Conservation (phyloP, 495 filamentous ascomycete genomes). For the Cairneyella variabilis region DNA sequence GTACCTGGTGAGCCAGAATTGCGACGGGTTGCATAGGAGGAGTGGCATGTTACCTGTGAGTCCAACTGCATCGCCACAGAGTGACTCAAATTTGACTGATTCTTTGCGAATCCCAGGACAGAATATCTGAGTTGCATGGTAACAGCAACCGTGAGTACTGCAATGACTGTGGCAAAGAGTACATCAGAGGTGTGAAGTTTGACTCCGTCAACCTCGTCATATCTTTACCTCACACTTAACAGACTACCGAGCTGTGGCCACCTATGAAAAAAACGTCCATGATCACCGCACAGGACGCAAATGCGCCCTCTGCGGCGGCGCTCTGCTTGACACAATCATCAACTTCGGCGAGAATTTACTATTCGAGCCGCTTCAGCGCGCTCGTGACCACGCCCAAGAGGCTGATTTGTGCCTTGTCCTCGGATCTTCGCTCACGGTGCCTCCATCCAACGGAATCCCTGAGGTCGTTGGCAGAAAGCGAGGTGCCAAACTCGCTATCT, state of each 20-base stretch:
- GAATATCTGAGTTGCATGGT: conserved; percentile 41
- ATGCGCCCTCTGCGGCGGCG: conserved; percentile 32
- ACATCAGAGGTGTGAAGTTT: conserved; percentile 33
- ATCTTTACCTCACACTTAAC: background rate
- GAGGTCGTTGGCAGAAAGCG: conserved; percentile 30
- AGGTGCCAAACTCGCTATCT: conserved; percentile 34
- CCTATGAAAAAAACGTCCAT: conserved; percentile 36
- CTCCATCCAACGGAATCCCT: conserved; percentile 38
- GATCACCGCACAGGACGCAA: conserved; percentile 44
- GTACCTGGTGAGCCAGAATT: conserved; percentile 44
- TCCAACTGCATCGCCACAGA: background rate
- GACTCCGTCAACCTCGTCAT: background rate
- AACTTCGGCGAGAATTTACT: conserved; percentile 39
- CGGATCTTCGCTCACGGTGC: conserved; percentile 41
- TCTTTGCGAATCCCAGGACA: conserved; percentile 19
- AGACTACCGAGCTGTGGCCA: conserved; percentile 43
- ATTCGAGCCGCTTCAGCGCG: conserved; percentile 28
- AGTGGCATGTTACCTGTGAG: conserved; percentile 40
- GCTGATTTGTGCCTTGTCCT: conserved; percentile 42
- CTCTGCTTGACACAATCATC: conserved; percentile 39
- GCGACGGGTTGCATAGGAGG: conserved; percentile 41
- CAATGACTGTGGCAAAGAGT: conserved; percentile 41
- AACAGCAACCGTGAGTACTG: conserved; percentile 45
- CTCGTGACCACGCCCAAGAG: conserved; percentile 32
- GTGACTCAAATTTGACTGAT: background rate